Percentiles rank a stretch among this genome's conserved stretches.
Evolutionary conservation across 306 rosid species (phyloP).

Genomic region (Castanospermum australe): DNA sequence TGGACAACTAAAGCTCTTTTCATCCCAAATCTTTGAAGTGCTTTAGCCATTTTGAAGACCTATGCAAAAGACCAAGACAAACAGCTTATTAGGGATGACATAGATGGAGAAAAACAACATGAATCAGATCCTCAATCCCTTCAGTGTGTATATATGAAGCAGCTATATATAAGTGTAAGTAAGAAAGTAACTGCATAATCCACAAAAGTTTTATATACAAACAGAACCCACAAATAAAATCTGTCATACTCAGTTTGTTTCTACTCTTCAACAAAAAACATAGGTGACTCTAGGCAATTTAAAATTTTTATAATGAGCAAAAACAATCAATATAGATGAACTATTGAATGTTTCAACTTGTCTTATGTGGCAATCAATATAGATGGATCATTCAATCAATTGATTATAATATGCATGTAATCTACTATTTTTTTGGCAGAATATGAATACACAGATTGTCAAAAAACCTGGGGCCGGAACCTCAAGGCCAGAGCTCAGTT

Average conservation of each 20-base stretch:
- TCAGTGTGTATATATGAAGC: not conserved
- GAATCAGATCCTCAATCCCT: slow-evolving; percentile 13
- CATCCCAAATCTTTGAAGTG: slow-evolving; percentile 81
- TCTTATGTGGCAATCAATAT: not conserved
- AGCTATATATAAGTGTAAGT: not conserved
- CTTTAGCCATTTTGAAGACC: slow-evolving; percentile 90
- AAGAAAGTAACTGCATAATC: not conserved
- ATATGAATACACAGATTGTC: not conserved
- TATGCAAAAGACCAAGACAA: slow-evolving; percentile 35
- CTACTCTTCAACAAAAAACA: not conserved
- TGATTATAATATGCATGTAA: slow-evolving; percentile 7
- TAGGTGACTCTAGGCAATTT: not conserved
- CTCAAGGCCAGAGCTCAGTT: not conserved
- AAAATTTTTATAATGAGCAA: not conserved
- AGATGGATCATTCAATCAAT: slow-evolving; percentile 5
- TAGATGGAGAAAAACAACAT: not conserved
- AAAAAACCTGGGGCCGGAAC: not conserved
- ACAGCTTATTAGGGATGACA: not conserved
- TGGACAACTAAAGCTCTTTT: slow-evolving; percentile 96
- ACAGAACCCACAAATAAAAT: not conserved
- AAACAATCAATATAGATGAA: not conserved
- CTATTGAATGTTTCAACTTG: not conserved
- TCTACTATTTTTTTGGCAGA: not conserved
- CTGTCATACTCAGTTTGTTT: not conserved
- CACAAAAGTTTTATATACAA: slow-evolving; percentile 1